These are phyloP conservation scores for Mallotus japonicus DNA, from an alignment of 441 rosid genomes.

Conservation along the genomic window DNA sequence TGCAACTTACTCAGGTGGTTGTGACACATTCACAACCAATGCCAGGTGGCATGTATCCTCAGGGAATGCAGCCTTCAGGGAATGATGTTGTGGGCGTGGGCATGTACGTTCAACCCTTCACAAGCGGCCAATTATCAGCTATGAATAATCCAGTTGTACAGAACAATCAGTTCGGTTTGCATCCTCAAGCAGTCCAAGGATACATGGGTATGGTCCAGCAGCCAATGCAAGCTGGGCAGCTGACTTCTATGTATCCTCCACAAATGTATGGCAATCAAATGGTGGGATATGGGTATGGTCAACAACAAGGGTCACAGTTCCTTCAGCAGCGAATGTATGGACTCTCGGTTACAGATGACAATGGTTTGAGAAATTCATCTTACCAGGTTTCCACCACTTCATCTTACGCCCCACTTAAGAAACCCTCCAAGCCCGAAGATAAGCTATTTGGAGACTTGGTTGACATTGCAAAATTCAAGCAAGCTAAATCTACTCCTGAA, in stretches of 20 bases:
- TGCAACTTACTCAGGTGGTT: slow-evolving; percentile 53
- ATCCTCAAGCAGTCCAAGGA: slow-evolving; percentile 45
- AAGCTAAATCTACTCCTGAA: slow-evolving; percentile 56
- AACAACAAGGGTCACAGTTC: slow-evolving; percentile 56
- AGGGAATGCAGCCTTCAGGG: slow-evolving; percentile 43
- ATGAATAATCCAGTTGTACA: slow-evolving; percentile 32
- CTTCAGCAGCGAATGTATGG: slow-evolving; percentile 80
- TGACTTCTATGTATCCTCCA: slow-evolving; percentile 60
- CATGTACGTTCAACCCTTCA: slow-evolving; percentile 68
- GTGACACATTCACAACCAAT: slow-evolving; percentile 51
- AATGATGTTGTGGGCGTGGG: slow-evolving; percentile 39
- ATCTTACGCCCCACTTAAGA: slow-evolving; percentile 59
- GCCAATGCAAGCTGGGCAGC: slow-evolving; percentile 53
- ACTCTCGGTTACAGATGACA: slow-evolving; percentile 68
- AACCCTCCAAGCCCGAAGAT: slow-evolving; percentile 80
- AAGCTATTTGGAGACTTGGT: slow-evolving; percentile 96
- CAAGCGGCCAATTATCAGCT: slow-evolving; percentile 33
- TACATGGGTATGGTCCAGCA: slow-evolving; percentile 56
- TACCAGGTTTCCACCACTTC: slow-evolving; percentile 58
- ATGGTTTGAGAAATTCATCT: slow-evolving; percentile 39
- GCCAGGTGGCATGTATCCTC: slow-evolving; percentile 45
- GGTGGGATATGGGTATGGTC: slow-evolving; percentile 72
- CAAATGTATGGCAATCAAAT: slow-evolving; percentile 75
- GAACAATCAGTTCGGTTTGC: slow-evolving; percentile 42
- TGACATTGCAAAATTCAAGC: slow-evolving; percentile 83